Evolutionary conservation across 495 filamentous ascomycete genomes (phyloP).

Genomic region (Durotheca rogersii): DNA sequence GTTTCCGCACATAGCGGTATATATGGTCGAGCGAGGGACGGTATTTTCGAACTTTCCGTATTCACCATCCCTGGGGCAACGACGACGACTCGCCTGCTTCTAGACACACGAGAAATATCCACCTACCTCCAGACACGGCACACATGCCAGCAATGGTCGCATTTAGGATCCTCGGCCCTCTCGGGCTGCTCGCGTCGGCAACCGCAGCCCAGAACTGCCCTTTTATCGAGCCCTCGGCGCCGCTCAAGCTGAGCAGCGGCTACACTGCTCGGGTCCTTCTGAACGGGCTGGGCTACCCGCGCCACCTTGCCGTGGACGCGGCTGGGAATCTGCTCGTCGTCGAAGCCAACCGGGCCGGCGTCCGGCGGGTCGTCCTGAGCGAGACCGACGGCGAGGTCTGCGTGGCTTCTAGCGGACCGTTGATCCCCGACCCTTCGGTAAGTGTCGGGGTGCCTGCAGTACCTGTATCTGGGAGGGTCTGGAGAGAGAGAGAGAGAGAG

Average conservation of each 20-base stretch:
- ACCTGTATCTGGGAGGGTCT: too few relatives aligned
- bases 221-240: constrained; percentile 10
- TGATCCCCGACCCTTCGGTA: constrained; percentile 43
- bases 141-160: constrained; percentile 7
- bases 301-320: constrained; percentile 57
- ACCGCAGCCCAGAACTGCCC: constrained; percentile 15
- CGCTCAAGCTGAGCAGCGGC: constrained; percentile 50
- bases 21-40: too few relatives aligned
- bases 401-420: constrained; percentile 39
- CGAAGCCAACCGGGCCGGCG: constrained; percentile 52
- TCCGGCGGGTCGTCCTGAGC: constrained; percentile 49
- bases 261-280: constrained; percentile 55
- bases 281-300: constrained; percentile 50
- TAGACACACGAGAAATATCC: too few relatives aligned
- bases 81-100: too few relatives aligned
- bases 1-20: too few relatives aligned
- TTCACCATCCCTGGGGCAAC: too few relatives aligned
- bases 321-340: constrained; percentile 58
- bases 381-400: constrained; percentile 50
- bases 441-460: too few relatives aligned
- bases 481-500: neutral
- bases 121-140: neutral
- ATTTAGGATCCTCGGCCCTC: constrained; percentile 2
- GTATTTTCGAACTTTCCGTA: too few relatives aligned
- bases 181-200: constrained; percentile 11